Evolutionary conservation across 495 filamentous ascomycete species (phyloP), one percentile per base, ranked within the genome.

Genomic region (Aspergillus panamensis): DNA sequence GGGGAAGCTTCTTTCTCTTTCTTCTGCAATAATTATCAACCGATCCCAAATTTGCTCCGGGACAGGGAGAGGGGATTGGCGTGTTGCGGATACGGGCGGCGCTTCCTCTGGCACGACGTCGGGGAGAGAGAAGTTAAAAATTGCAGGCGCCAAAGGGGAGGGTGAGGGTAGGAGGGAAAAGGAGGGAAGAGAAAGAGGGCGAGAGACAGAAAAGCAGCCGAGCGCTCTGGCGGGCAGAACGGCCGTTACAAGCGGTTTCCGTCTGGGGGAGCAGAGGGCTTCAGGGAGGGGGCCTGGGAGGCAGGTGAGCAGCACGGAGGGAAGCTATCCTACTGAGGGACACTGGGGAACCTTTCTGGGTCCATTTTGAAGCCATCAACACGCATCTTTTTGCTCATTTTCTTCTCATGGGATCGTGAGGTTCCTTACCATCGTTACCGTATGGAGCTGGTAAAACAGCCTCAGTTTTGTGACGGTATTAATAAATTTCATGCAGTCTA

Each of bases 191-290:
- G 51, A 58, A 48, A 50, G 51, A 57, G 19, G 47, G 47, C 25
- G 47, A 55, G 33, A 37, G 20, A 32, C 16, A 47, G 31, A 53
- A 59, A 53, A 48, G 50, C 56, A 48, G 50, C 17, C 33, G 50
- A 32, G 50, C 48, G 48, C 48, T 51, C 48, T 20, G 50, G 39
- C 58, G 61, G 57, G 14, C 47, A 48, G 42, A 58, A 54, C 52
- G 32, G 33, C 55, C 52, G 53, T 65, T 65, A 65, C 63, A 62
- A 65, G 63, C 61, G 42, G 47, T 53, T 55, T 49, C 35, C 62
- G 49, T 47, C 51, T 40, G 45, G 29, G 25, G 40, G 45, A 51
- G 21, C 25, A 50, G 31, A 39, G 43, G 51, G 19, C 59, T 19
- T 44, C 47, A 39, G 40, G 57, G 54, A 37, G 35, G 39, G 37